Percentiles rank a stretch among this genome's conserved stretches.
Evolutionary conservation across 1,284 basidiomycete genomes (phyloP).

Genomic region (Xerocomus cyaneibrunnescens): DNA sequence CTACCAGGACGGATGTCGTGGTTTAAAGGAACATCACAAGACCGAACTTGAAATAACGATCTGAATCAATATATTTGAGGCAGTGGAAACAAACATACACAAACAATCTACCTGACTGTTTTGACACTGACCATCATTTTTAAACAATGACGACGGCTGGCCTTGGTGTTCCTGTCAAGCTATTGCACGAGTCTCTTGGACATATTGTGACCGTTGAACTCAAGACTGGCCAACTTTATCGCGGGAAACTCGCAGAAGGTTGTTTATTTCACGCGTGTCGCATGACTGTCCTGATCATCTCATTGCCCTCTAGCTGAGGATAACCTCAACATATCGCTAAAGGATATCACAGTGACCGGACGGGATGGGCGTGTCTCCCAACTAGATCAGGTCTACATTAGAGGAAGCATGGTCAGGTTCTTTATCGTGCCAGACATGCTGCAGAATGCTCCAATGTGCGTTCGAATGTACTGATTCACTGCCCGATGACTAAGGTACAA

Average conservation of each 20-base stretch:
- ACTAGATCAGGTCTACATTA: constrained; percentile 98
- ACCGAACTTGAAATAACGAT: no score
- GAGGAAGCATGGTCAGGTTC: constrained; percentile 97
- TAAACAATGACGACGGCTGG: constrained; percentile 42
- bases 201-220: constrained; percentile 98
- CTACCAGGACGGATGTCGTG: background rate
- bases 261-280: constrained; percentile 16
- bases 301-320: constrained; percentile 78
- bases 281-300: constrained; percentile 24
- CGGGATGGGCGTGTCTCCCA: constrained; percentile 99
- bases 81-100: constrained; percentile 23
- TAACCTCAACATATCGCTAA: constrained; percentile 95
- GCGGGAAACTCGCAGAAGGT: constrained; percentile 97
- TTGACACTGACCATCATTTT: constrained; percentile 10
- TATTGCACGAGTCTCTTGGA: constrained; percentile 91
- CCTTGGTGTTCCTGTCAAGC: constrained; percentile 89
- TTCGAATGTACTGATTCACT: constrained; percentile 16
- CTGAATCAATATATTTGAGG: background rate
- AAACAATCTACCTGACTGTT: constrained; percentile 14
- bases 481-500: constrained; percentile 12
- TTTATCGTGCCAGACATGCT: constrained; percentile 99
- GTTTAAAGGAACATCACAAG: background rate
- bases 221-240: constrained; percentile 96
- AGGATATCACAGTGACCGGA: constrained; percentile 96
- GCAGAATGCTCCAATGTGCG: constrained; percentile 98